Evolutionary conservation across 164 flowering plant genomes (phyloP).

Genomic region (Tetrastigma voinierianum): DNA sequence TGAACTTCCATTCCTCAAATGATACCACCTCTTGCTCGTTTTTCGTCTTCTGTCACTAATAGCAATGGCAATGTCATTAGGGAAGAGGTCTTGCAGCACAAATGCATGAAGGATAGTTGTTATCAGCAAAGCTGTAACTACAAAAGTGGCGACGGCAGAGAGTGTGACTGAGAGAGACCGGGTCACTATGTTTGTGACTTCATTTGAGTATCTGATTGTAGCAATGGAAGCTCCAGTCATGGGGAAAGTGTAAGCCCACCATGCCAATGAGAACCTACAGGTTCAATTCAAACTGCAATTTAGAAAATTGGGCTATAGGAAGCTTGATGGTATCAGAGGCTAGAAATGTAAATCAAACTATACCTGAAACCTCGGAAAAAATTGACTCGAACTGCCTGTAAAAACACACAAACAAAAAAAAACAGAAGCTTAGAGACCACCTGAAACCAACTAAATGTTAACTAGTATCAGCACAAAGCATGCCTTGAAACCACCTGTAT

Average conservation of each 20-base stretch:
- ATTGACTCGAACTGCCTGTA: constrained; percentile 73
- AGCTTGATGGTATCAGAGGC: neutral
- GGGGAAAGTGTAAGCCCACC: constrained; percentile 87
- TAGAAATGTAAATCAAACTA: neutral
- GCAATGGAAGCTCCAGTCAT: constrained; percentile 81
- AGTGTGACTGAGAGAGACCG: constrained; percentile 44
- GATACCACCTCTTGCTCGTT: constrained; percentile 41
- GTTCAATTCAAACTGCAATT: neutral
- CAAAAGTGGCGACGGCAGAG: constrained; percentile 46
- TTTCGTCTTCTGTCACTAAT: constrained; percentile 50
- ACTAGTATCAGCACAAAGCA: too few species aligned
- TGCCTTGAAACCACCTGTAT: too few species aligned
- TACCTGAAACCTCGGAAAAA: constrained; percentile 85
- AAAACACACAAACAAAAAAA: constrained; percentile 2
- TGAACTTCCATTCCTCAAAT: constrained; percentile 39
- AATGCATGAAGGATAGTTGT: constrained; percentile 71
- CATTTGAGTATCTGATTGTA: constrained; percentile 56
- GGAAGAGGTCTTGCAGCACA: constrained; percentile 73
- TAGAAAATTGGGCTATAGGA: neutral
- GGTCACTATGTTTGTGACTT: constrained; percentile 43
- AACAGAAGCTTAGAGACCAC: neutral
- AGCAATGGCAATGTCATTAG: constrained; percentile 87
- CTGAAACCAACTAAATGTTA: too few species aligned
- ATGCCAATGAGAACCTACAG: constrained; percentile 59
- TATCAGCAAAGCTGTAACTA: constrained; percentile 55